A percentile compares a stretch with the other conserved stretches of the same genome.
These are phyloP conservation scores for Echium plantagineum DNA, from an alignment of 257 asterid species.

Conservation along the genomic window DNA sequence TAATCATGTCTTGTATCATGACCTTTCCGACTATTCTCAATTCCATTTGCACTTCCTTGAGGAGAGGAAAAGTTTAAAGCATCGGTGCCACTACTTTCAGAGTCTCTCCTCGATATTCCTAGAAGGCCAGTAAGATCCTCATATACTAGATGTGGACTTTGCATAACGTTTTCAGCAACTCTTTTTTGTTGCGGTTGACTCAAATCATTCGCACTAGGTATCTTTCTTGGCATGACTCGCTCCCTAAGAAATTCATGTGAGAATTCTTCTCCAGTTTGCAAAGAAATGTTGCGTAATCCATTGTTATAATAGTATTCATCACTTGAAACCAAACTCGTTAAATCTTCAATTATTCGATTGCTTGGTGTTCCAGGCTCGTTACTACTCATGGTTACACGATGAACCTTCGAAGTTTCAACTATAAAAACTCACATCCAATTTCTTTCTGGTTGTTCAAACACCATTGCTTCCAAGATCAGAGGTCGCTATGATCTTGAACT, in stretches of 20 bases:
- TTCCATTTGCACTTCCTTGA: constrained; percentile 24
- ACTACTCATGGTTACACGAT: constrained; percentile 35
- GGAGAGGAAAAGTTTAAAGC: constrained; percentile 18
- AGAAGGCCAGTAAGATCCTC: constrained; percentile 28
- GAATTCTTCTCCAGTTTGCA: constrained; percentile 82
- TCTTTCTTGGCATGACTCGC: constrained; percentile 31
- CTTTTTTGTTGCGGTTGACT: constrained; percentile 16
- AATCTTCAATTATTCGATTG: constrained; percentile 14
- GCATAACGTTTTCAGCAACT: constrained; percentile 16
- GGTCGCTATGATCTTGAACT: too few species aligned
- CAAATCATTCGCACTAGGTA: constrained; percentile 15
- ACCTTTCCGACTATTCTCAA: constrained; percentile 15
- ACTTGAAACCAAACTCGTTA: constrained; percentile 14
- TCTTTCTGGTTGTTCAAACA: too few species aligned
- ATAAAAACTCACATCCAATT: too few species aligned
- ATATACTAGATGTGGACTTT: constrained; percentile 21
- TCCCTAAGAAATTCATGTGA: constrained; percentile 61
- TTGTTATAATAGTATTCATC: constrained; percentile 20
- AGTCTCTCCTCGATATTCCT: constrained; percentile 22
- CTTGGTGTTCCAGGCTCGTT: constrained; percentile 27
- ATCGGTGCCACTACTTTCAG: constrained; percentile 20
- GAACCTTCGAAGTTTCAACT: background rate
- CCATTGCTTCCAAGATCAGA: too few species aligned
- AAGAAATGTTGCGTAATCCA: constrained; percentile 36
- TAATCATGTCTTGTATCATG: constrained; percentile 13